phyloP scores from a whole-genome alignment of 2,329 filamentous ascomycete genomes.

The Sporothrix brunneoviolacea region DNA sequence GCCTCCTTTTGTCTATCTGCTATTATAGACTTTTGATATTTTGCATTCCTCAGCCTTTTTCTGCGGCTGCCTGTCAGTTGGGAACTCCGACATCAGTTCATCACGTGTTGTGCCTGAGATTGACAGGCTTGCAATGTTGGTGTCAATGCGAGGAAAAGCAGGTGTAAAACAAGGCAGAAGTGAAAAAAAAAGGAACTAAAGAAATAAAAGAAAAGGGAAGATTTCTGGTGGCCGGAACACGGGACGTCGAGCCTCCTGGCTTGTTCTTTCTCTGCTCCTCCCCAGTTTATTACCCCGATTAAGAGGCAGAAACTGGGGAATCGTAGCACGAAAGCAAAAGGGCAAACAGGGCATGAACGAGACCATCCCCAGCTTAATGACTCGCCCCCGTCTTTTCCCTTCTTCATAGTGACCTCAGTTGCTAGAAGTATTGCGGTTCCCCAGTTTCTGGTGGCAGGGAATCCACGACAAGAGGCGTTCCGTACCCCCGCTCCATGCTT shows the following conservation, averaged over 20 bases:
- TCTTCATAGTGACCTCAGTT: background rate
- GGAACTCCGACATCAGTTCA: no score
- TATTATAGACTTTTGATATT: no score
- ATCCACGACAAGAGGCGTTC: background rate
- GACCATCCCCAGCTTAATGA: constrained; percentile 5
- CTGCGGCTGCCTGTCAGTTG: no score
- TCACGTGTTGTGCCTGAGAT: no score
- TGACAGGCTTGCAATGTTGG: no score
- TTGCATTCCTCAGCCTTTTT: no score
- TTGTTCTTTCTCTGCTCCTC: background rate
- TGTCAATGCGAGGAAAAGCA: no score
- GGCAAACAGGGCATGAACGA: background rate
- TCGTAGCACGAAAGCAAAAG: background rate
- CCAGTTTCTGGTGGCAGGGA: background rate
- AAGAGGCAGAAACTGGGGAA: no score
- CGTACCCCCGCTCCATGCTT: no score
- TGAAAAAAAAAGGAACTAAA: background rate
- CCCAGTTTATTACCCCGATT: background rate
- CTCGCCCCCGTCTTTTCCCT: background rate
- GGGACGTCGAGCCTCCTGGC: background rate
- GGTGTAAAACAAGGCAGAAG: background rate
- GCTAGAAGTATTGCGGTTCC: background rate
- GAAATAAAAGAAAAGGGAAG: background rate
- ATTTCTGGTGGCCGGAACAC: background rate
- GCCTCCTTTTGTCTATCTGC: no score